Percentiles rank a stretch among this genome's conserved stretches.
These are phyloP conservation scores for Malus orientalis DNA, from an alignment of 306 rosid genomes.

Conservation along the genomic window DNA sequence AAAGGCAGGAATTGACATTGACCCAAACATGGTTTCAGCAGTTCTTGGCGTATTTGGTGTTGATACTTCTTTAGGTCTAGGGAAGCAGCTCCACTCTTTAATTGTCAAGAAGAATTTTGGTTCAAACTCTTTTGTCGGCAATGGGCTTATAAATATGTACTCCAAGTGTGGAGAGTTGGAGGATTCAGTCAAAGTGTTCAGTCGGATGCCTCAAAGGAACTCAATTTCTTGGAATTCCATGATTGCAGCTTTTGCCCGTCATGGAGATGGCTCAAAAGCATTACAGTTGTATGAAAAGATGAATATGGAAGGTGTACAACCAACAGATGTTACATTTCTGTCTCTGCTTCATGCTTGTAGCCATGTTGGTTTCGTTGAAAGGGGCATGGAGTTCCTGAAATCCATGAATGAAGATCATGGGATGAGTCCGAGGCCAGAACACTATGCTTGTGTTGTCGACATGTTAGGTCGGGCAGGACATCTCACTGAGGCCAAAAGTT, in stretches of 20 bases:
- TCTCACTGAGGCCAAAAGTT: conserved; percentile 56
- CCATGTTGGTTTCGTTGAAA: conserved; percentile 68
- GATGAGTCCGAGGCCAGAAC: conserved; percentile 61
- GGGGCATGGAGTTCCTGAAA: conserved; percentile 67
- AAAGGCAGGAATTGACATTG: conserved; percentile 53
- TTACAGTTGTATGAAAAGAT: conserved; percentile 55
- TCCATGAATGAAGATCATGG: conserved; percentile 62
- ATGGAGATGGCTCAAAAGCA: conserved; percentile 66
- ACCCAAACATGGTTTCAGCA: conserved; percentile 64
- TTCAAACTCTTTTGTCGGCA: conserved; percentile 53
- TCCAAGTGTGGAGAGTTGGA: conserved; percentile 74
- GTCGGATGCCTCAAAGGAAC: conserved; percentile 48
- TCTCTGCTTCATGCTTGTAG: conserved; percentile 88
- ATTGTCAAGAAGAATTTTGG: conserved; percentile 50
- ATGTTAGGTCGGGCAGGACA: conserved; percentile 86
- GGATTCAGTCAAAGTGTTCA: conserved; percentile 50
- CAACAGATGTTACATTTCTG: conserved; percentile 70
- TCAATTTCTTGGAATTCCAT: conserved; percentile 77
- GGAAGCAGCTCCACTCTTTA: conserved; percentile 66
- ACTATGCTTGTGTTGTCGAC: conserved; percentile 79
- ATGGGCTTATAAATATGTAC: conserved; percentile 91
- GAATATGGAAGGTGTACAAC: conserved; percentile 45
- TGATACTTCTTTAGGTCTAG: conserved; percentile 65
- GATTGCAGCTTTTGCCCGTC: conserved; percentile 83
- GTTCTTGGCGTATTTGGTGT: conserved; percentile 76